Conservation (phyloP, 1,139 yeast species). For the Nakaseomyces kungkrabaensis region DNA sequence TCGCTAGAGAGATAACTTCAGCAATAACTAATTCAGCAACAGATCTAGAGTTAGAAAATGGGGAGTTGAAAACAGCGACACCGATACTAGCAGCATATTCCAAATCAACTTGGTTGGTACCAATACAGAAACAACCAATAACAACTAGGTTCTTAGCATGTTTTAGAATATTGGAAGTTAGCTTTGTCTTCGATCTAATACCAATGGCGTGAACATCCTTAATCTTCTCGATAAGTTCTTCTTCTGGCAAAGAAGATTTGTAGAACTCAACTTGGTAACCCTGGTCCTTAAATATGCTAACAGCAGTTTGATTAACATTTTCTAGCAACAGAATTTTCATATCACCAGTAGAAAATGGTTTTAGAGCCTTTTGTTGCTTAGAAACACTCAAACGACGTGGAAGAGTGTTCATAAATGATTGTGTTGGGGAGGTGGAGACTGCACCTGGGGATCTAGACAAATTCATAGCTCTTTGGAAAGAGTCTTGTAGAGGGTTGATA, state of each 20-base stretch:
- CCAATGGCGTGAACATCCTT: conserved; percentile 93
- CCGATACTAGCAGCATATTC: conserved; percentile 88
- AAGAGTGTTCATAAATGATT: conserved; percentile 34
- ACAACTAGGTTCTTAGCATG: conserved; percentile 85
- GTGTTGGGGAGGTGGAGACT: conserved; percentile 52
- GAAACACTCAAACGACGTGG: conserved; percentile 30
- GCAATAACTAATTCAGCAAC: conserved; percentile 97
- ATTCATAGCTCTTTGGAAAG: conserved; percentile 45
- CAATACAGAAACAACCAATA: conserved; percentile 97
- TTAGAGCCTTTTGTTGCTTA: conserved; percentile 40
- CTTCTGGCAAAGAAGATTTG: conserved; percentile 85
- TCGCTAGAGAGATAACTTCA: conserved; percentile 84
- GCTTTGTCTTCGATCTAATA: conserved; percentile 90
- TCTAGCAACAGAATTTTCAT: conserved; percentile 84
- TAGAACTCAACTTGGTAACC: conserved; percentile 96
- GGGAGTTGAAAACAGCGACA: conserved; percentile 95
- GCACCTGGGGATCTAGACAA: conserved; percentile 47
- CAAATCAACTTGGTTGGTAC: conserved; percentile 95
- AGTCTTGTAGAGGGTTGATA: conserved; percentile 43
- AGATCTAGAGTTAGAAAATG: conserved; percentile 95
- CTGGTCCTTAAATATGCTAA: conserved; percentile 71
- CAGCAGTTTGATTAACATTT: conserved; percentile 88
- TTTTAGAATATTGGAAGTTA: conserved; percentile 66
- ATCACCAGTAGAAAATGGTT: conserved; percentile 42
- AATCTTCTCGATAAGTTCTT: conserved; percentile 88